A percentile compares a stretch with the other conserved stretches of the same genome.
Evolutionary conservation across 2,329 filamentous ascomycete genomes (phyloP).

Genomic region (Fusarium hostae): DNA sequence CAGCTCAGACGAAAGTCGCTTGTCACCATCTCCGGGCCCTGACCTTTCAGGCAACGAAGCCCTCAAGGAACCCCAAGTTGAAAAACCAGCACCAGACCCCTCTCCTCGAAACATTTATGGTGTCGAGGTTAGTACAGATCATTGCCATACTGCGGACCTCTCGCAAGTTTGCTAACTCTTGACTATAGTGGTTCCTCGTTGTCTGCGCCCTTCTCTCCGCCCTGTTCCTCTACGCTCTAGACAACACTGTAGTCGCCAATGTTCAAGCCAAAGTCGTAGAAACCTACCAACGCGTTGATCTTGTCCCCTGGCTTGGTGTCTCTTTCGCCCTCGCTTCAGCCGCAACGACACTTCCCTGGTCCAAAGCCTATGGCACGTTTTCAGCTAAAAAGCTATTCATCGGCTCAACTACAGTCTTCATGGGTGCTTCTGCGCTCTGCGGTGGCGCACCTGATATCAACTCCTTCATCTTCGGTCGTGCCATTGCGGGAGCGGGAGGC

Average conservation of each 20-base stretch:
- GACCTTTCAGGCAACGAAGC: background rate
- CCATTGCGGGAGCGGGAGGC: constrained; percentile 55
- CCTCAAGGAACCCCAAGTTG: background rate
- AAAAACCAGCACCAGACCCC: background rate
- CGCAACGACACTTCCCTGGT: constrained; percentile 24
- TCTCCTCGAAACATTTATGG: constrained; percentile 4
- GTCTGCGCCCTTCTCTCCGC: constrained; percentile 9
- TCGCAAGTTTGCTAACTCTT: background rate
- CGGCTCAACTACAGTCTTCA: constrained; percentile 36
- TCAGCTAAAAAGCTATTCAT: constrained; percentile 41
- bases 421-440: constrained; percentile 49
- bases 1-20: background rate
- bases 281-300: constrained; percentile 17
- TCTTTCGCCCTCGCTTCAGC: constrained; percentile 39
- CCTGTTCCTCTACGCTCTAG: constrained; percentile 17
- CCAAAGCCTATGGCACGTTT: constrained; percentile 35
- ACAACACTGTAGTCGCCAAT: constrained; percentile 38
- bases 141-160: background rate
- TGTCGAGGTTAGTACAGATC: background rate
- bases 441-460: constrained; percentile 55
- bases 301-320: constrained; percentile 33
- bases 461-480: constrained; percentile 57
- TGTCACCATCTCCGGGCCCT: background rate
- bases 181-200: constrained; percentile 5
- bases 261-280: constrained; percentile 32